Conservation (phyloP, 2,329 filamentous ascomycete genomes). For the Albophoma yamanashiensis region DNA sequence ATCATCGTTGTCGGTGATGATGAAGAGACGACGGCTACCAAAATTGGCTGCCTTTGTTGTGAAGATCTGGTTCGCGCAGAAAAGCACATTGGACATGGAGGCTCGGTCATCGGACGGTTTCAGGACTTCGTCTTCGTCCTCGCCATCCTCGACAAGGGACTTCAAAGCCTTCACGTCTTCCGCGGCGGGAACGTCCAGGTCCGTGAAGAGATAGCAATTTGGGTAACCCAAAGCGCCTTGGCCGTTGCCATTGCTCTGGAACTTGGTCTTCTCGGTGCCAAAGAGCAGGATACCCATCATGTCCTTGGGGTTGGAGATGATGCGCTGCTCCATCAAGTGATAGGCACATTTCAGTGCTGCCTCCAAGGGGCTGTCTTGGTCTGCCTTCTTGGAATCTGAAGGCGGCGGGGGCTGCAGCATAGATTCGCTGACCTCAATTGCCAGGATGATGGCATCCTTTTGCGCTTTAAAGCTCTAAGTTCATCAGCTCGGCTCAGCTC, state of each 20-base stretch:
- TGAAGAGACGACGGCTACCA: constrained; percentile 81
- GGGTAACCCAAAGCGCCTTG: constrained; percentile 59
- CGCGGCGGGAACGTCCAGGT: constrained; percentile 79
- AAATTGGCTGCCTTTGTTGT: constrained; percentile 93
- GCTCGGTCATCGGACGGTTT: constrained; percentile 57
- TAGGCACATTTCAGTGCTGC: constrained; percentile 92
- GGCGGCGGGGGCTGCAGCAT: constrained; percentile 65
- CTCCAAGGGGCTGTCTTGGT: constrained; percentile 65
- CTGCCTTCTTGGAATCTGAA: constrained; percentile 61
- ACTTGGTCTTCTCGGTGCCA: constrained; percentile 76
- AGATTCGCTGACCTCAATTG: constrained; percentile 80
- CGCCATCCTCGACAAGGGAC: constrained; percentile 65
- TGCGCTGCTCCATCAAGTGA: constrained; percentile 92
- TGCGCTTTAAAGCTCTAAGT: constrained; percentile 73
- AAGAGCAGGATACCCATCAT: constrained; percentile 96
- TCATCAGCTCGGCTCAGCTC: not conserved
- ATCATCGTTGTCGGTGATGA: constrained; percentile 89
- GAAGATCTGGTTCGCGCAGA: constrained; percentile 94
- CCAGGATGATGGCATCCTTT: constrained; percentile 97
- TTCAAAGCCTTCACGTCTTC: constrained; percentile 76
- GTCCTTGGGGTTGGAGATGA: constrained; percentile 91
- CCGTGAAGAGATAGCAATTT: constrained; percentile 83
- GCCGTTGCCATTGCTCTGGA: constrained; percentile 55
- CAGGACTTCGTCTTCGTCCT: constrained; percentile 58
- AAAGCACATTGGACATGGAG: constrained; percentile 81